Base-by-base conservation (phyloP, 2,329 filamentous ascomycete genomes). In the Coniella lustricola region DNA sequence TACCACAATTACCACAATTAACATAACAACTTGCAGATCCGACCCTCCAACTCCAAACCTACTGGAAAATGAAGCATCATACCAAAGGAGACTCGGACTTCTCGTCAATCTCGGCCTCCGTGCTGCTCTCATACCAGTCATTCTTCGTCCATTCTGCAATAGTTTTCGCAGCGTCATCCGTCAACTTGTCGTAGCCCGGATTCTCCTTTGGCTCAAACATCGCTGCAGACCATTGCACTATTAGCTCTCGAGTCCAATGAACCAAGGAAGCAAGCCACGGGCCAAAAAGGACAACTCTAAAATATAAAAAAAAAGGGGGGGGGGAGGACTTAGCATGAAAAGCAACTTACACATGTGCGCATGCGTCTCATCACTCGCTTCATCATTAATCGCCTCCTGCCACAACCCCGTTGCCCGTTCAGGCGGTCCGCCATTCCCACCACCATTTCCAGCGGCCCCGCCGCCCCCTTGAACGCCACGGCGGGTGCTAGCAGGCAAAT, bases 121-220 rank as follows among this genome's bases (percentile, higher is more conserved):
- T 59, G 51, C 75, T 80, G 39, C 67, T 69, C 60, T 82, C 73
- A 54, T 87, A 87, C 84, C 84, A 88, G 3, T 79, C 75, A 42
- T 78, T 81, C 39, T 68, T 69, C 4, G 75, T 66, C 86, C 87
- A 91, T 34, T 70, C 67, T 4, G 77, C 74, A 45, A 93, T 77
- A 59, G 84, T 64, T 52, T 77, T 74, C 54, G 78, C 80, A 4
- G 87, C 84, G 47, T 81, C 73, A 43, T 81, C 74, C n/a, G 78
- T 70, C 62, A 93, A 72, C 47, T 71, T 73, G 53, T 79, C 77
- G 59, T 89, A 91, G 1, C 80, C 85, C 1, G 87, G 84, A 58
- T 93, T 91, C 38, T 82, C 75, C 52, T 73, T 74, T 1, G 81
- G 74, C 45, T 82, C 82, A 57, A 93, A 93, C 85, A 93, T 86